Evolutionary conservation across 1,139 yeast species (phyloP), one percentile per base, ranked within the genome.

Genomic region (Saccharomyces hybrid): DNA sequence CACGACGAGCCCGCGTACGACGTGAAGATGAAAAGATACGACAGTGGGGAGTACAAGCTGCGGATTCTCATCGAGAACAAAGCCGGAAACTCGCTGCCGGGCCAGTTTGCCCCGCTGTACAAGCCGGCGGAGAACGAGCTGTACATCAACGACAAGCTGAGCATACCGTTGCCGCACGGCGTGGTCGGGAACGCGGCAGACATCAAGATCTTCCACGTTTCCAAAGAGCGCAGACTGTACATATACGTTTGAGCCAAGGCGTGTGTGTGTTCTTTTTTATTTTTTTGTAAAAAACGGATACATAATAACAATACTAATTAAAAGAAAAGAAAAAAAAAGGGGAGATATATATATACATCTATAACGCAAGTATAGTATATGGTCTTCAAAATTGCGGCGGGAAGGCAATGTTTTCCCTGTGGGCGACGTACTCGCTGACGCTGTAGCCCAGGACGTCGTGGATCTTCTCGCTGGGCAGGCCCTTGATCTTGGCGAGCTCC

Each of bases 351-450:
- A 4, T 25, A 14, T 14, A 14, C 42, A 34, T 34, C 25, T 34
- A 44, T 44, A 44, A 44, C 29, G 20, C 20, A 16, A 27, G 29
- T 16, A 16, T 16, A 16, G 16, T 16, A 16, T 16, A 16, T 16
- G 32, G 20, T 16, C 2, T 16, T 28, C 29, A 16, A 23, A 26
- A 28, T 11, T 69, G 71, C 13, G 86, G 82, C 46, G 89, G 90
- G 65, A 90, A 88, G 11, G 97, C 97, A 66, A 91, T 74, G 66
- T 91, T 90, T 61, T 88, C 96, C 62, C 98, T 78, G 69, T 86
- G 95, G 1, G 96, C 95, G 54, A 90, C 82, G 65, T 91, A 91
- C 66, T 91, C 98, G 49, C 91, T 82, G 69, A 90, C 97, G 13
- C 93, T 90, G 67, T 83, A 90, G 1, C 96, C 98, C 59, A 91